Evolutionary conservation across 1,284 basidiomycete genomes (phyloP), one percentile per base, ranked within the genome.

Genomic region (Caloboletus inedulis): DNA sequence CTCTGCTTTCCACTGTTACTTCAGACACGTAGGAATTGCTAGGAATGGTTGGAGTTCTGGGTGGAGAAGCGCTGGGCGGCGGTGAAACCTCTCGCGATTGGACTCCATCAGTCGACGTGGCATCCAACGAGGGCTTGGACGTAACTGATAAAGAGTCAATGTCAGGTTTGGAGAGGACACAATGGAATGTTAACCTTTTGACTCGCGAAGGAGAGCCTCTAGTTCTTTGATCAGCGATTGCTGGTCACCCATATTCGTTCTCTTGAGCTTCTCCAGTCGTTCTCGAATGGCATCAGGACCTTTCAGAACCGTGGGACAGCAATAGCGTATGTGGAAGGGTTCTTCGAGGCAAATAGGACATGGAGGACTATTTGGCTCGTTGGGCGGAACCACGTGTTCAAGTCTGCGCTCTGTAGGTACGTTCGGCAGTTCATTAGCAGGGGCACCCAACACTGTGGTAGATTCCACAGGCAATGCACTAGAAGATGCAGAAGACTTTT

Each of bases 301-400:
- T 41, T 68, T 66, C 25, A 67, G 51, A 29, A 79, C 65, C 27
- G 69, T 60, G n/a, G 76, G 76, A 58, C 78, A 80, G 43, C 54
- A 60, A 49, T 72, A 68, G 19, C 70, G 72, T 51, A 67, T 64
- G 52, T 78, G 76, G 33, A 67, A 65, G 7, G 74, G 72, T 12
- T 57, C 56, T 47, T 61, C 63, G 23, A 66, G 61, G 61, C 77
- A 80, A 39, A 78, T 64, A 35, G 72, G 72, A 52, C 78, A 79
- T 19, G 51, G 56, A 4, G 58, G 56, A 46, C 43, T 44, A 44
- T 47, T 51, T 40, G 43, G 43, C 34, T 40, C 29, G 36, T 43
- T 37, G 6, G 47, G 45, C 33, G 23, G 42, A 55, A 23, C 18
- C 25, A n/a, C 30, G 3, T 35, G 50, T n/a, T 42, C 46, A 30